Conservation (phyloP, 1,284 basidiomycete genomes). For the Dichomitus squalens region DNA sequence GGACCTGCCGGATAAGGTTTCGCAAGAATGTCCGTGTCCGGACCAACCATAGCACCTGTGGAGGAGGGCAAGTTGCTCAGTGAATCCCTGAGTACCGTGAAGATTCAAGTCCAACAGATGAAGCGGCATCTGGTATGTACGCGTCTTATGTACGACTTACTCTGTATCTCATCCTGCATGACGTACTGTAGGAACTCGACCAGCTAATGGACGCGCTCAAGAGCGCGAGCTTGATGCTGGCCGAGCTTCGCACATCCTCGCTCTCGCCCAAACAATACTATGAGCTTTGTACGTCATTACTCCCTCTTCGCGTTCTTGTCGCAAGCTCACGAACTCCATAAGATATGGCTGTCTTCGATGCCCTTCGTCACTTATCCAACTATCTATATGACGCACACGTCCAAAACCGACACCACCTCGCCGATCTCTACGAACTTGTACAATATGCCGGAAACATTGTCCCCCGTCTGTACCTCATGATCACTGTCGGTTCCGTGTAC, state of each 20-base stretch:
- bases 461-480: conserved; percentile 95
- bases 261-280: conserved; percentile 96
- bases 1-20: not conserved
- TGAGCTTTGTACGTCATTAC: conserved; percentile 77
- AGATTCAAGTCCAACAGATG: conserved; percentile 93
- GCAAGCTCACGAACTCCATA: conserved; percentile 16
- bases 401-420: conserved; percentile 87
- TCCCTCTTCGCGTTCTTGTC: not conserved
- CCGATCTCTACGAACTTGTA: conserved; percentile 95
- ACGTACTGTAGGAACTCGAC: conserved; percentile 71
- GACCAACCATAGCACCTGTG: conserved; percentile 31
- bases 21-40: conserved; percentile 24
- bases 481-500: conserved; percentile 96
- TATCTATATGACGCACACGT: conserved; percentile 94
- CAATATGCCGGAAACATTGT: conserved; percentile 97
- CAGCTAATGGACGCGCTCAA: conserved; percentile 98
- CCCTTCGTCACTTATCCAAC: conserved; percentile 89
- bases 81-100: conserved; percentile 84
- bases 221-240: conserved; percentile 93
- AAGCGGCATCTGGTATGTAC: conserved; percentile 79
- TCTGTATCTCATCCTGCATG: not conserved
- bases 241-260: conserved; percentile 89
- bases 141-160: conserved; percentile 31
- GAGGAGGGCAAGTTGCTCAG: conserved; percentile 83
- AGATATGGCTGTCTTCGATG: conserved; percentile 98